Conservation (phyloP, 179 eudicot genomes). For the Beta lomatogona region DNA sequence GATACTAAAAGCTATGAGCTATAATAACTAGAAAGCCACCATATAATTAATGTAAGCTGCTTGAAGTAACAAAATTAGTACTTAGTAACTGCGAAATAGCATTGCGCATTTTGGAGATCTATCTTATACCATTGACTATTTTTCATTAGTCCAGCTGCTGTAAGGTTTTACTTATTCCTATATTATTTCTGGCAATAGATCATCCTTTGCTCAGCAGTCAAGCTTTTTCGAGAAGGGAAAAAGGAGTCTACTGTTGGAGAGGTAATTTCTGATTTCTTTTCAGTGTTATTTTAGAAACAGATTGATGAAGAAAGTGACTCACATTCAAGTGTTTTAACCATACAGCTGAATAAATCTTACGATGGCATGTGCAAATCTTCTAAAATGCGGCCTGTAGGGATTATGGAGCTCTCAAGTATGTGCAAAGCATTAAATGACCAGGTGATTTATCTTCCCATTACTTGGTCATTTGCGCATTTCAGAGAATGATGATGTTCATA, state of each 20-base stretch:
- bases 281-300: not conserved
- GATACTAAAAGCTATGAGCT: not conserved
- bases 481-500: not conserved
- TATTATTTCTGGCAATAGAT: constrained; percentile 44
- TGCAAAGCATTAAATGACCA: constrained; percentile 90
- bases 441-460: constrained; percentile 38
- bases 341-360: constrained; percentile 76
- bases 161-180: not conserved
- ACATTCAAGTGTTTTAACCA: constrained; percentile 14
- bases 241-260: constrained; percentile 81
- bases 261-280: constrained; percentile 45
- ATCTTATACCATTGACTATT: not conserved
- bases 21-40: not conserved
- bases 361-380: constrained; percentile 70
- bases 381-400: constrained; percentile 62
- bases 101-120: not conserved
- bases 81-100: not conserved
- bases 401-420: constrained; percentile 76
- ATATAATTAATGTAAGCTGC: not conserved
- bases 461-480: not conserved
- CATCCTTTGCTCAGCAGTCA: constrained; percentile 83
- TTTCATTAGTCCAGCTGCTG: not conserved
- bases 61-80: not conserved
- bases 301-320: constrained; percentile 1
- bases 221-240: constrained; percentile 67